Base-by-base conservation (phyloP, 129 eudicot genomes). In the Dittrichia graveolens region DNA sequence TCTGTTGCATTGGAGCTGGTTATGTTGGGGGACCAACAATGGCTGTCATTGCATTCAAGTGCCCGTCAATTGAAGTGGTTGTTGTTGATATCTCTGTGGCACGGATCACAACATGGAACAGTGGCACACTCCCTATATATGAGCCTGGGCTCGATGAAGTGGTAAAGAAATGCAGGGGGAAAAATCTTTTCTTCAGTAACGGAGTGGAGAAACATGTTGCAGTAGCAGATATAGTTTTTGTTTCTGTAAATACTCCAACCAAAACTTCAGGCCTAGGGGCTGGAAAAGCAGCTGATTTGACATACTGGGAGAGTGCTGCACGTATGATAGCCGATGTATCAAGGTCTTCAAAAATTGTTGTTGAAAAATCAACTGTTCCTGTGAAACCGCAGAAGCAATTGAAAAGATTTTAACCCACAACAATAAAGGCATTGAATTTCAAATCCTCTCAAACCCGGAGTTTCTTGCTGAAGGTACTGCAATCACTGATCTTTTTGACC, bases 321-420 rank as follows among this genome's bases (percentile, higher is more conserved):
- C 86, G 89, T 41, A 76, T 84, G 89, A 87, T 87, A n/a, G 92
- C 92, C 52, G 88, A 85, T 63, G 93, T 84, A 4, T 87, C 93
- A 5, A 84, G 84, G 39, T 84, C 93, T 2, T 65, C 76, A 34
- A 87, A 87, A 74, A 84, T 87, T 55, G 93, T 87, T 2, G 89
- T 87, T 12, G 93, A 87, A 76, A 87, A 87, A 49, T 79, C 90
- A 11, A 87, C 89, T 1, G 92, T 79, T 56, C 88, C 91, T 0
- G 91, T 86, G n/a, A 86, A 80, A 86, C 91, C n/a, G 88, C 88
- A 2, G 88, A 86, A 69, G 91, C 84, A 1, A 86, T 86, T 14
- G 91, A 86, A 58, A 86, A 83, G 73, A 86, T 86, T 54, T 55
- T 86, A 59, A 80, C 88, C 39, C 91, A 86, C 55, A 86, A 86